A percentile compares a stretch with the other conserved stretches of the same genome.
These are phyloP conservation scores for Daedaleopsis nitida DNA, from an alignment of 768 basidiomycete species.

Conservation along the genomic window DNA sequence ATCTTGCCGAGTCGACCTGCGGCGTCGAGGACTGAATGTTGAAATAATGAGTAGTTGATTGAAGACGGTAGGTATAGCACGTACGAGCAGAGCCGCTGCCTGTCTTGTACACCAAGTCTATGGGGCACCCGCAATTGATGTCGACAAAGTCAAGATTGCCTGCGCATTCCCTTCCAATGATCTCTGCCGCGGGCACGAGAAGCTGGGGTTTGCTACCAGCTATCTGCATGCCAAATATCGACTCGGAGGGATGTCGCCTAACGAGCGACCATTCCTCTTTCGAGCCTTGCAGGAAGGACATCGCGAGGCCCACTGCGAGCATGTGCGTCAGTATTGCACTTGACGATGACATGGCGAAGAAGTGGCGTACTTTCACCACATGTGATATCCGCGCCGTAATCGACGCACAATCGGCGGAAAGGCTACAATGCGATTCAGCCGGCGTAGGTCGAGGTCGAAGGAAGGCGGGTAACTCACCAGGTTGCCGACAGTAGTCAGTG, in stretches of 20 bases:
- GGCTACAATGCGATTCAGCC: slow-evolving; percentile 51
- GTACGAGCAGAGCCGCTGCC: slow-evolving; percentile 88
- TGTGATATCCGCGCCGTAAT: slow-evolving; percentile 90
- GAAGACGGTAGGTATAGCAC: slow-evolving; percentile 33
- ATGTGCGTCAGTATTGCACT: background rate
- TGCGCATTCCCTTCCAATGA: slow-evolving; percentile 68
- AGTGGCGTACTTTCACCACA: slow-evolving; percentile 82
- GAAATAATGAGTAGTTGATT: background rate
- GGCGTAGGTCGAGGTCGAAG: background rate
- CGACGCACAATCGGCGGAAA: slow-evolving; percentile 87
- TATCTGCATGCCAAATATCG: slow-evolving; percentile 88
- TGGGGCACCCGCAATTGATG: slow-evolving; percentile 96
- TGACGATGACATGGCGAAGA: background rate
- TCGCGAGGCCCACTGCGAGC: slow-evolving; percentile 82
- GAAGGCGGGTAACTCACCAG: slow-evolving; percentile 53
- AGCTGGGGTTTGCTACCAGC: slow-evolving; percentile 85
- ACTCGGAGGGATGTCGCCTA: slow-evolving; percentile 84
- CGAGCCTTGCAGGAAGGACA: slow-evolving; percentile 84
- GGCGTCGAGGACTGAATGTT: slow-evolving; percentile 74
- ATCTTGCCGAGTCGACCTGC: slow-evolving; percentile 84
- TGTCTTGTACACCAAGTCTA: slow-evolving; percentile 90
- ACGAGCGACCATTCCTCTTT: slow-evolving; percentile 96
- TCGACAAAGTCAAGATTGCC: slow-evolving; percentile 87
- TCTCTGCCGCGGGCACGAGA: slow-evolving; percentile 81
- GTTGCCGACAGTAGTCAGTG: slow-evolving; percentile 95